phyloP scores from a whole-genome alignment of 345 rosid species.

The Gossypium stocksii region DNA sequence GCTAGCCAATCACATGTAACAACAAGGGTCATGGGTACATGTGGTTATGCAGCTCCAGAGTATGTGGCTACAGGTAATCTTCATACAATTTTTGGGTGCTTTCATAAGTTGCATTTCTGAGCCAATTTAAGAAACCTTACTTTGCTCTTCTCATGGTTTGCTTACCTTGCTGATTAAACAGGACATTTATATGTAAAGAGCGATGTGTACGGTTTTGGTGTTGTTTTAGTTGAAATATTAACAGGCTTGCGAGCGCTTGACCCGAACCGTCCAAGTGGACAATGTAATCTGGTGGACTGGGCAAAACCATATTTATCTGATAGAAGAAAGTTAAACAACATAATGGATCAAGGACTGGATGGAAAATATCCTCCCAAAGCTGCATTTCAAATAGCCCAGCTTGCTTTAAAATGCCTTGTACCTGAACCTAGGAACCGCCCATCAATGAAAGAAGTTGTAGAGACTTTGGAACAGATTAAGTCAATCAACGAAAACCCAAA shows the following conservation, averaged over 20 bases:
- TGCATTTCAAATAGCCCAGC: slow-evolving; percentile 60
- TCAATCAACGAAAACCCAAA: slow-evolving; percentile 43
- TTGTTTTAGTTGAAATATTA: slow-evolving; percentile 80
- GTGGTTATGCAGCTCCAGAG: slow-evolving; percentile 96
- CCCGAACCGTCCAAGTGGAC: slow-evolving; percentile 59
- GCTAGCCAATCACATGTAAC: slow-evolving; percentile 93
- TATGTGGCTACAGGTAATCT: slow-evolving; percentile 83
- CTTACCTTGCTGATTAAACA: slow-evolving; percentile 30
- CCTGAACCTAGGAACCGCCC: slow-evolving; percentile 76
- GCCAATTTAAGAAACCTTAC: not conserved
- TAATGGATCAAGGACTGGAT: slow-evolving; percentile 68
- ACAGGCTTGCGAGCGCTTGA: slow-evolving; percentile 82
- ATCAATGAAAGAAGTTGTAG: slow-evolving; percentile 75
- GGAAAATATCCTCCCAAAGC: slow-evolving; percentile 80
- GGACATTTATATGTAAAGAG: slow-evolving; percentile 97
- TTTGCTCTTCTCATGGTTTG: slow-evolving; percentile 6
- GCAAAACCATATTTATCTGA: slow-evolving; percentile 68
- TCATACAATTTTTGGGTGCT: slow-evolving; percentile 7
- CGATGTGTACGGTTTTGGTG: slow-evolving; percentile 91
- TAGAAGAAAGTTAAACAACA: slow-evolving; percentile 57
- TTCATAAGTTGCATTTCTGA: not conserved
- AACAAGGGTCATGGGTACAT: slow-evolving; percentile 90
- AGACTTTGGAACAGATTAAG: slow-evolving; percentile 51
- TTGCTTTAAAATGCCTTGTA: slow-evolving; percentile 66
- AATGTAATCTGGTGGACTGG: slow-evolving; percentile 72